Percentiles rank a stretch among this genome's conserved stretches.
Conservation (phyloP, 176 grass and related monocot genomes). For the Triticum urartu region DNA sequence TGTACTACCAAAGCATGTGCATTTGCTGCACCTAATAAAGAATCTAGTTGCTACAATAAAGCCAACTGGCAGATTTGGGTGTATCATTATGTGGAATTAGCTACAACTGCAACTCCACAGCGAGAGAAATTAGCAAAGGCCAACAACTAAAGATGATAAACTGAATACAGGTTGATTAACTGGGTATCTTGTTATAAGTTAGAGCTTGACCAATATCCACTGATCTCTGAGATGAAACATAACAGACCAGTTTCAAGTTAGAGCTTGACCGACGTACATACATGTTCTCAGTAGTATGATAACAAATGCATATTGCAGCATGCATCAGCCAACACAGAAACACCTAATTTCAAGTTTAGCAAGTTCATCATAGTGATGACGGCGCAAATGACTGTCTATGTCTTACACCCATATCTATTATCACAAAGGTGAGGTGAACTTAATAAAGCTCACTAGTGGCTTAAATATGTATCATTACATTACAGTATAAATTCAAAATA, state of each 20-base stretch:
- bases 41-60: slow-evolving; percentile 6
- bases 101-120: neutral
- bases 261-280: neutral
- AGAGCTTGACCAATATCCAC: neutral
- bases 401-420: neutral
- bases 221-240: slow-evolving; percentile 1
- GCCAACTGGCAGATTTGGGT: neutral
- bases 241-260: neutral
- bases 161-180: neutral
- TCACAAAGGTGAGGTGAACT: neutral
- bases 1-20: slow-evolving; percentile 6
- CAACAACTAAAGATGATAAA: neutral
- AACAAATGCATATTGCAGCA: neutral
- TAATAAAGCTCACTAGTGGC: neutral
- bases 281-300: neutral
- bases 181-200: neutral
- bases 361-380: neutral
- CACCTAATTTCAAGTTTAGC: neutral
- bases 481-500: neutral
- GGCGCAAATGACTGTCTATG: neutral
- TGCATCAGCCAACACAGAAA: neutral
- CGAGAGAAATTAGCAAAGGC: neutral
- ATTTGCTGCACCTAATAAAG: slow-evolving; percentile 8
- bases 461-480: neutral
- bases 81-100: neutral